Evolutionary conservation across 768 basidiomycete genomes (phyloP).

Genomic region (Agrocybe praecox): DNA sequence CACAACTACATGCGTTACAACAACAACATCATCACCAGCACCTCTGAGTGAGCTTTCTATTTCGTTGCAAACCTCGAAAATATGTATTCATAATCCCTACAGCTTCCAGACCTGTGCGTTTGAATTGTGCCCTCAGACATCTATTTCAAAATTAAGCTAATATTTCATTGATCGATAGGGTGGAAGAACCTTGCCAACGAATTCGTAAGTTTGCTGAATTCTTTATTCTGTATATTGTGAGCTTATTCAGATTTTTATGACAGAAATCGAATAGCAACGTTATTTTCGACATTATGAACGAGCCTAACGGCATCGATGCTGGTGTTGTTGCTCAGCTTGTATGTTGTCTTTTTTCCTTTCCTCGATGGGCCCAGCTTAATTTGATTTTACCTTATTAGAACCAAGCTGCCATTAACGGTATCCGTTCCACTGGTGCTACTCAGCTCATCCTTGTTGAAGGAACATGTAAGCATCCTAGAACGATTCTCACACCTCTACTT

Average conservation of each 20-base stretch:
- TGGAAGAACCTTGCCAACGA: conserved; percentile 58
- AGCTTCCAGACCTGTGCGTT: conserved; percentile 54
- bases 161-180: conserved; percentile 33
- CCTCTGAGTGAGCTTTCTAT: conserved; percentile 40
- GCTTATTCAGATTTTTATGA: neutral
- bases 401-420: conserved; percentile 69
- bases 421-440: conserved; percentile 65
- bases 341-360: conserved; percentile 8
- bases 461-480: conserved; percentile 28
- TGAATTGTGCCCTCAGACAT: neutral
- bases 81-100: neutral
- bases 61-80: neutral
- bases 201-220: conserved; percentile 45
- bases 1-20: conserved; percentile 69
- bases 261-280: conserved; percentile 52
- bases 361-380: neutral
- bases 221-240: neutral
- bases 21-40: conserved; percentile 49
- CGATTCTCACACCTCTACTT: neutral
- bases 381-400: conserved; percentile 30
- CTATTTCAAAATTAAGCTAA: neutral
- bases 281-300: conserved; percentile 70
- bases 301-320: conserved; percentile 62
- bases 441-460: conserved; percentile 52
- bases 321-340: conserved; percentile 52